Conservation (phyloP, 352 stramenopile genomes). For the Sclerospora graminicola region DNA sequence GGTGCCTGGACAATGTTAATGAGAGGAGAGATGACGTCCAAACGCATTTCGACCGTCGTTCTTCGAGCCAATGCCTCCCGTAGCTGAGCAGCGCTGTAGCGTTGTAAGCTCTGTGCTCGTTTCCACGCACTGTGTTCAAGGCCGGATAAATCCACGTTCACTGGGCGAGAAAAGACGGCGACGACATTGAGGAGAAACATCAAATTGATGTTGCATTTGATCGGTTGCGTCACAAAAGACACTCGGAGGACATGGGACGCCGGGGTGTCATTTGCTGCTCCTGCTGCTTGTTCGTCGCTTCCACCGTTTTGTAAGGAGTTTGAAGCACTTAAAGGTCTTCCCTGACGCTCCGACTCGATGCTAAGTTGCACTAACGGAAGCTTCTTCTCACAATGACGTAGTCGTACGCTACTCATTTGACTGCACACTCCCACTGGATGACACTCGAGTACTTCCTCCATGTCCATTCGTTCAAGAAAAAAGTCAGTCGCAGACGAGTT, state of each 20-base stretch:
- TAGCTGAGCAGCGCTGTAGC: constrained; percentile 68
- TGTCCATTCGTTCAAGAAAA: constrained; percentile 69
- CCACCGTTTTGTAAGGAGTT: constrained; percentile 10
- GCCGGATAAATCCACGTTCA: constrained; percentile 65
- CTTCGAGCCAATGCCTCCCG: constrained; percentile 53
- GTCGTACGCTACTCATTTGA: constrained; percentile 65
- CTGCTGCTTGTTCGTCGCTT: constrained; percentile 1
- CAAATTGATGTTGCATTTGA: constrained; percentile 72
- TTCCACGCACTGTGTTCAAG: constrained; percentile 64
- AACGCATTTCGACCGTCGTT: constrained; percentile 57
- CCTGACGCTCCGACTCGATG: constrained; percentile 37
- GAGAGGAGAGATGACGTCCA: constrained; percentile 74
- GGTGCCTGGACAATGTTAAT: constrained; percentile 62
- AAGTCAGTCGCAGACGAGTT: constrained; percentile 28
- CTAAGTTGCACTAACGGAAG: constrained; percentile 60
- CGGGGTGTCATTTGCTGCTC: constrained; percentile 4
- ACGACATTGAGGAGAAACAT: constrained; percentile 60
- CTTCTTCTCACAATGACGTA: constrained; percentile 57
- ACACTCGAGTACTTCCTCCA: constrained; percentile 55
- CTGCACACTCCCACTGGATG: constrained; percentile 41
- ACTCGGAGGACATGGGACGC: constrained; percentile 34
- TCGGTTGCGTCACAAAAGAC: constrained; percentile 66
- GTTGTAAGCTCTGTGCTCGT: constrained; percentile 60
- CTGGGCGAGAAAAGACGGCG: constrained; percentile 58
- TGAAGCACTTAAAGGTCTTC: constrained; percentile 7